Base-by-base conservation (phyloP, 768 basidiomycete species). In the Suillus ampliporus region DNA sequence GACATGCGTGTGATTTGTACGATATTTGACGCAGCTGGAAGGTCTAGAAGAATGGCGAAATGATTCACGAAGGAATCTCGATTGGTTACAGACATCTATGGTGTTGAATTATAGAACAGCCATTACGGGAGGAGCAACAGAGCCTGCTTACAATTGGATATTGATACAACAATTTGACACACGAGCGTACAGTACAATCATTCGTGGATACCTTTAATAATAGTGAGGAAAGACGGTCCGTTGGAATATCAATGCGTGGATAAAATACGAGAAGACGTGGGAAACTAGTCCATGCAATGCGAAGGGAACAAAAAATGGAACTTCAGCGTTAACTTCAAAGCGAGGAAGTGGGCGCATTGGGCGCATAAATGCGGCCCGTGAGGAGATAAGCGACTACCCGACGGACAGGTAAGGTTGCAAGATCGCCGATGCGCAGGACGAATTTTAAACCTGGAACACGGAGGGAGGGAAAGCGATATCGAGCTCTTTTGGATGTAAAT, bases 371-470 rank as follows among this genome's bases (percentile, higher is more conserved):
- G 68, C 58, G 67, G 15, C 71, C 72, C 41, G 67, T 44, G 38
- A 75, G 63, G 54, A 75, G 65, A 53, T 65, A 72, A 19, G 62
- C 56, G 19, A 72, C 51, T 37, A 68, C 54, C 31, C 66, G 57
- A 47, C 74, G 74, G 37, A 75, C 64, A 15, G 74, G 76, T 37
- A 75, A 52, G 1, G 72, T 74, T 41, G 65, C 69, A 51, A 75
- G 65, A 60, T 72, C 63, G n/a, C 74, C 67, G n/a, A 75, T 67
- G 60, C 74, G 69, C 60, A 77, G 60, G 56, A 51, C 68, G 5
- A 77, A 60, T 58, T 65, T 58, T 52, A 77, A 51, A 41, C 74
- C 74, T 5, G 75, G 75, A 40, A 75, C 58, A 48, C 37, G 67
- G 31, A 74, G 40, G 53, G 64, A 69, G 47, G 62, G 53, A 35